Evolutionary conservation across 176 grass and related monocot species (phyloP).

Genomic region (Guadua angustifolia): DNA sequence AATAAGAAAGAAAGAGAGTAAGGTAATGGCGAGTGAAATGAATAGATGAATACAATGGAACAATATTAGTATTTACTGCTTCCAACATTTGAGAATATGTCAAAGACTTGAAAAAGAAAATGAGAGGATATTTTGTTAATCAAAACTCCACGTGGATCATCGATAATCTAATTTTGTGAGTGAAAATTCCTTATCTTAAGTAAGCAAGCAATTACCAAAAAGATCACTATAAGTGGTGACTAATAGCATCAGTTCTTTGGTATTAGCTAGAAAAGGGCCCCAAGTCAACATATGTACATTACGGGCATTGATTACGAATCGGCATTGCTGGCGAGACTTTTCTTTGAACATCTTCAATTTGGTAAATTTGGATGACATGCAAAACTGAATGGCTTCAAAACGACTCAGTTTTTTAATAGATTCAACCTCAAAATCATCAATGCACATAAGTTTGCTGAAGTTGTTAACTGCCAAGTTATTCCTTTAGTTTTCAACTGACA

Average conservation of each 20-base stretch:
- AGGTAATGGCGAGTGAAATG: conserved; percentile 2
- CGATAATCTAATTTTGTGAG: conserved; percentile 7
- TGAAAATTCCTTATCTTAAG: neutral
- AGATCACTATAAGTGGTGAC: neutral
- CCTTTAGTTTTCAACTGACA: too few species aligned
- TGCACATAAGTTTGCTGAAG: neutral
- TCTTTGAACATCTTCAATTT: neutral
- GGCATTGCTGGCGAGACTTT: neutral
- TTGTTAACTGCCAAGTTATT: neutral
- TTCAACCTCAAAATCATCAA: neutral
- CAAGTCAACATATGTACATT: conserved; percentile 25
- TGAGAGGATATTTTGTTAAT: conserved; percentile 8
- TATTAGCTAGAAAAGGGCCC: neutral
- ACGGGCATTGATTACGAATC: conserved; percentile 29
- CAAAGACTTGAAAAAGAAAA: conserved; percentile 19
- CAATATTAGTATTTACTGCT: neutral
- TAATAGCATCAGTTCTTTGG: neutral
- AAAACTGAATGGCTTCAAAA: neutral
- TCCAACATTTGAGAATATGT: conserved; percentile 28
- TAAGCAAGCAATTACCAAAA: neutral
- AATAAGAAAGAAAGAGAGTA: neutral
- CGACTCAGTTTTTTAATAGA: neutral
- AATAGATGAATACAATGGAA: neutral
- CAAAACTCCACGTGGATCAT: conserved; percentile 2
- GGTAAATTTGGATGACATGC: neutral